phyloP scores from a whole-genome alignment of 257 asterid species.

The Penstemon davidsonii region DNA sequence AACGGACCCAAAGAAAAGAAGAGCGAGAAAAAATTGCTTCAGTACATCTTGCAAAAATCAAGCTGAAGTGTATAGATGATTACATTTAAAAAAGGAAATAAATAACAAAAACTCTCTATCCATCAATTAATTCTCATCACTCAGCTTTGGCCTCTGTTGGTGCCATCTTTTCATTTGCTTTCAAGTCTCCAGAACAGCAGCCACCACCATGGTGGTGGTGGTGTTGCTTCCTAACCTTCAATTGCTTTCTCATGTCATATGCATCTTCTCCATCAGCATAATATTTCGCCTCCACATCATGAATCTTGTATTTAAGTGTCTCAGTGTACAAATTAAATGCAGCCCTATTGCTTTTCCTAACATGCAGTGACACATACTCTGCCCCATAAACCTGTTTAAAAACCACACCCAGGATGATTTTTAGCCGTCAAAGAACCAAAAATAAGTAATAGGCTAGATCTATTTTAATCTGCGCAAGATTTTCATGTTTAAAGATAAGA shows the following conservation, averaged over 20 bases:
- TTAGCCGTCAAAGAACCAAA: slow-evolving; percentile 15
- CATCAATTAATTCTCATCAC: slow-evolving; percentile 17
- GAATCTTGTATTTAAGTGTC: slow-evolving; percentile 86
- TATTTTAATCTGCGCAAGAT: neutral
- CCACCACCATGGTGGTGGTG: slow-evolving; percentile 83
- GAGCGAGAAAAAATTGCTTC: no score
- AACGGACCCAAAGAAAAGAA: no score
- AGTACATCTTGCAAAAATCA: neutral
- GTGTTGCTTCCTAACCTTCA: slow-evolving; percentile 77
- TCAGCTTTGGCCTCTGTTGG: slow-evolving; percentile 46
- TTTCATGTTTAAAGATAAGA: neutral
- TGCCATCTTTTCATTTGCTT: slow-evolving; percentile 43
- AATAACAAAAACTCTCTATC: slow-evolving; percentile 20
- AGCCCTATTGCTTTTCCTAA: slow-evolving; percentile 88
- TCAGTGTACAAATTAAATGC: slow-evolving; percentile 87
- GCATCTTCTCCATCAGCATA: slow-evolving; percentile 99
- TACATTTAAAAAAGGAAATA: slow-evolving; percentile 20
- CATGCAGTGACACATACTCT: slow-evolving; percentile 94
- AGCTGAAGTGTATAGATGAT: neutral
- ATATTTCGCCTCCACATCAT: slow-evolving; percentile 91
- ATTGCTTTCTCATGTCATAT: slow-evolving; percentile 90
- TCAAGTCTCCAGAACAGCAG: slow-evolving; percentile 73
- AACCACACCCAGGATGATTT: slow-evolving; percentile 15
- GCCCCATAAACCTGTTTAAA: slow-evolving; percentile 75
- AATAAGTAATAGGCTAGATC: neutral